Evolutionary conservation across 2,329 filamentous ascomycete genomes (phyloP).

Genomic region (Pyrenochaeta sp.): DNA sequence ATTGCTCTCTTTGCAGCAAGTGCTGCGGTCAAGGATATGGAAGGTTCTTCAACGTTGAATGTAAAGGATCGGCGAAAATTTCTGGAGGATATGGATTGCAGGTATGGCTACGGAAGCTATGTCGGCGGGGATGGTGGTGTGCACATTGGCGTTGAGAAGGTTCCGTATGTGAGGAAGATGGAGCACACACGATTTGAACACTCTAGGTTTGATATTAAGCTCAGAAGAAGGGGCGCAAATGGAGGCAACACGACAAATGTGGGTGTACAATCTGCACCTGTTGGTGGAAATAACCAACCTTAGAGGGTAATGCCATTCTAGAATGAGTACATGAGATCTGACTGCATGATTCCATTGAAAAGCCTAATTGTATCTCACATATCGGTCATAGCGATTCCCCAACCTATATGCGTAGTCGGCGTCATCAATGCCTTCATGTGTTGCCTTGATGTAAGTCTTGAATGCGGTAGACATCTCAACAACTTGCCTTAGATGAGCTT

Average conservation of each 20-base stretch:
- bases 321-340: too few relatives aligned
- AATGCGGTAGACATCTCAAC: conserved; percentile 18
- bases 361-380: too few relatives aligned
- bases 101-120: conserved; percentile 59
- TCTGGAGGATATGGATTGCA: conserved; percentile 20
- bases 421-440: conserved; percentile 6
- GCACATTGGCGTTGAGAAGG: conserved; percentile 60
- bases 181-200: too few relatives aligned
- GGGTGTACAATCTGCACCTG: too few relatives aligned
- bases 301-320: too few relatives aligned
- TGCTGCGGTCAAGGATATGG: conserved; percentile 47
- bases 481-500: conserved; percentile 14
- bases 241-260: too few relatives aligned
- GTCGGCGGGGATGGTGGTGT: conserved; percentile 53
- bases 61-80: conserved; percentile 15
- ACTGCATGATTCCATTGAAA: too few relatives aligned
- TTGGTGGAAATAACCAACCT: too few relatives aligned
- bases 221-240: too few relatives aligned
- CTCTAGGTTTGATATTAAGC: too few relatives aligned
- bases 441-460: conserved; percentile 13
- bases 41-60: conserved; percentile 12
- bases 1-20: conserved; percentile 59
- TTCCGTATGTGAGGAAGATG: conserved; percentile 44
- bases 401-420: conserved; percentile 5
- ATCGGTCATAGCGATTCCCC: conserved; percentile 11